A percentile compares a stretch with the other conserved stretches of the same genome.
These are phyloP conservation scores for Hortiboletus campestris DNA, from an alignment of 768 basidiomycete genomes.

Conservation along the genomic window DNA sequence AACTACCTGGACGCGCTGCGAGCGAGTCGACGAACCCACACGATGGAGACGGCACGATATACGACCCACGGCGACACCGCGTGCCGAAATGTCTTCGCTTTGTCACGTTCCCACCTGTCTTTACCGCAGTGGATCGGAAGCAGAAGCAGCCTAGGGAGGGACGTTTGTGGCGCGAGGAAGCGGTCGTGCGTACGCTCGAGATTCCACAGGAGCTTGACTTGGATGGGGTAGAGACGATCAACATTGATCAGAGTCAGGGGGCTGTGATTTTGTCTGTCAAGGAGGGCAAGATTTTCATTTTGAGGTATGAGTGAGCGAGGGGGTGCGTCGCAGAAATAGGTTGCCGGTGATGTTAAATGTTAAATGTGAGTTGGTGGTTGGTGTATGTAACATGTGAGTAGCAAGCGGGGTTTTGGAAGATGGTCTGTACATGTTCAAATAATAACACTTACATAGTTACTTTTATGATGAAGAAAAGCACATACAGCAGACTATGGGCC, in stretches of 20 bases:
- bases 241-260: slow-evolving; percentile 75
- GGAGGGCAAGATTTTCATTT: slow-evolving; percentile 68
- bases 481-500: too few species aligned
- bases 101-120: slow-evolving; percentile 63
- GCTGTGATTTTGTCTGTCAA: slow-evolving; percentile 67
- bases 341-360: neutral
- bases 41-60: slow-evolving; percentile 19
- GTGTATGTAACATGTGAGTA: neutral
- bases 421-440: neutral
- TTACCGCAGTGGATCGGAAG: slow-evolving; percentile 21
- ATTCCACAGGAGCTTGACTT: slow-evolving; percentile 65
- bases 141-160: slow-evolving; percentile 19
- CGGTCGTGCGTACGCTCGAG: slow-evolving; percentile 55
- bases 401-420: neutral
- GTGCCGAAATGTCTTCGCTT: slow-evolving; percentile 58
- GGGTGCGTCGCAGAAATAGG: neutral
- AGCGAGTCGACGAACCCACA: slow-evolving; percentile 13
- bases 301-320: slow-evolving; percentile 53
- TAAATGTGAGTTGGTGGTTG: too few species aligned
- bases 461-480: neutral
- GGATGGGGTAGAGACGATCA: slow-evolving; percentile 68
- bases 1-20: neutral
- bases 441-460: neutral
- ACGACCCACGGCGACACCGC: slow-evolving; percentile 27
- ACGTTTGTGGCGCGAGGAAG: slow-evolving; percentile 35